A percentile compares a stretch with the other conserved stretches of the same genome.
These are phyloP conservation scores for Phalaenopsis hybrid DNA, from an alignment of 116 monocot genomes.

Conservation along the genomic window DNA sequence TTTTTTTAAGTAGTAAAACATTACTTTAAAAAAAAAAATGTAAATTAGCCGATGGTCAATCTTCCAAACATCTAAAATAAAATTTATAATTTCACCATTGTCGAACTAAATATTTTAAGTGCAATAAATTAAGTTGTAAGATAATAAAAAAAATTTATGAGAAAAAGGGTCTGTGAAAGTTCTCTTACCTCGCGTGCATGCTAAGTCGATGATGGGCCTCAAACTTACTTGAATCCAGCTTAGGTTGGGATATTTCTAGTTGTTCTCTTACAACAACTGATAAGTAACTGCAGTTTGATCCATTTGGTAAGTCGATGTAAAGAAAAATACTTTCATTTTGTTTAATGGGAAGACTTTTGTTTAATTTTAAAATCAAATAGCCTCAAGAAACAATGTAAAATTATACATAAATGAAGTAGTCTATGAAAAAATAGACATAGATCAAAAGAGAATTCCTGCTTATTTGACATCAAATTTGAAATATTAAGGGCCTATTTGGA, in stretches of 20 bases:
- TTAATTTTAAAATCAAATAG: not conserved
- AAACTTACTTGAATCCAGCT: slow-evolving; percentile 34
- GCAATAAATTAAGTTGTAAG: too few species aligned
- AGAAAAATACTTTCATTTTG: not conserved
- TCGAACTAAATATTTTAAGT: too few species aligned
- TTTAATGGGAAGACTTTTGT: slow-evolving; percentile 2
- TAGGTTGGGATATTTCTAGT: slow-evolving; percentile 65
- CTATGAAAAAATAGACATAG: not conserved
- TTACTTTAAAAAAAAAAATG: not conserved
- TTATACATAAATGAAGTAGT: not conserved
- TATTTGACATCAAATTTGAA: too few species aligned
- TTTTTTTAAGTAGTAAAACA: not conserved
- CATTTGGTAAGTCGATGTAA: not conserved
- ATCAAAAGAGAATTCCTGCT: not conserved
- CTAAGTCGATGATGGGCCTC: slow-evolving; percentile 47
- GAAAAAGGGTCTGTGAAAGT: slow-evolving; percentile 41
- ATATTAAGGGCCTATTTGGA: too few species aligned
- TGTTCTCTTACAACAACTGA: slow-evolving; percentile 42
- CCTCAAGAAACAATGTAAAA: not conserved
- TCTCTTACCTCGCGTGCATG: slow-evolving; percentile 31
- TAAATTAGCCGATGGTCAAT: not conserved
- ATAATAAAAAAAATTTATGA: too few species aligned
- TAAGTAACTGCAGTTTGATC: slow-evolving; percentile 38
- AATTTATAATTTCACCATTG: too few species aligned
- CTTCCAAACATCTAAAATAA: not conserved